Base-by-base conservation (phyloP, 2,329 filamentous ascomycete genomes). In the Beauveria australis region DNA sequence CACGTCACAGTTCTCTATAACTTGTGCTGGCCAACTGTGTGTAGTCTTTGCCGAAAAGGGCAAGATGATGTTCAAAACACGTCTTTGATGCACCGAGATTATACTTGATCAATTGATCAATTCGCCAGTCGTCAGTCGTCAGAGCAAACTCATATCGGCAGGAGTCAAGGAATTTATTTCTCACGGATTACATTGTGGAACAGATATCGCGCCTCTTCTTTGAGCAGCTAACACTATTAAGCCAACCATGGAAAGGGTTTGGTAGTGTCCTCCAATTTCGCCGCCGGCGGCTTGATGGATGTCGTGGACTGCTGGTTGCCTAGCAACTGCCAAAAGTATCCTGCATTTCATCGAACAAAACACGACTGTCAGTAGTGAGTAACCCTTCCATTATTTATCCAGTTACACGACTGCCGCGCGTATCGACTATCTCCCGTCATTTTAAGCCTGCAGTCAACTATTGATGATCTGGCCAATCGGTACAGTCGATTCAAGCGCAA, bases 301-400 rank as follows among this genome's bases (percentile, higher is more conserved):
- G 89, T 95, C 59, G 93, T 96, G 87, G 92, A 96, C 71, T 83
- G 86, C 64, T 96, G 92, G 92, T 92, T 96, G 66, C 76, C 96
- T 67, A 91, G 91, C 59, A 89, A 87, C 66, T 92, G 88, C 67
- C 91, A 96, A 73, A 37, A 92, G 88, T 69, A 78, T 96, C 66
- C 81, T 96, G 62, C 86, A 90, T 69, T 95, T 92, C 70, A 89
- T 95, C 61, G 91, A 96, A 70, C 80, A 89, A 67, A 91, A 96
- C 74, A 95, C 96, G 92, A 78, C 79, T 28, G 85, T 82, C 76
- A 79, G 82, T 79, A 8, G 5, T 12, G 3, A 46, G 9, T 19
- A 5, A 6, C 16, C 16, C 12, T 26, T 48, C 12, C 12, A 2
- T 22, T 48, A 14, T n/a, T 24, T 5, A n/a, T n/a, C 4, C 37